A percentile compares a stretch with the other conserved stretches of the same genome.
phyloP scores from a whole-genome alignment of 2,329 filamentous ascomycete genomes.

The Colletotrichum echinochloae region DNA sequence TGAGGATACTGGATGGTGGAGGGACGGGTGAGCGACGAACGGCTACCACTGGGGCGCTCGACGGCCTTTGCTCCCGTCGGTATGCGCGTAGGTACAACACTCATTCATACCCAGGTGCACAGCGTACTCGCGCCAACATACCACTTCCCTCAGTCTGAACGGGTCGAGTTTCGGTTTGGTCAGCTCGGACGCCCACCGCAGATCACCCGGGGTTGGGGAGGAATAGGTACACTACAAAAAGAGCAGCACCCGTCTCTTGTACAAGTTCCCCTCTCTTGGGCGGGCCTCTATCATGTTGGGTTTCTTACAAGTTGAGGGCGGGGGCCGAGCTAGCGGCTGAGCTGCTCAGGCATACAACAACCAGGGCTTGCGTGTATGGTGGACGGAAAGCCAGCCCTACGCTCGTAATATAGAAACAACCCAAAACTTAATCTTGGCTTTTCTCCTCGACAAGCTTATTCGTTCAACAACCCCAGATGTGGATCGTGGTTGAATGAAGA shows the following conservation, averaged over 20 bases:
- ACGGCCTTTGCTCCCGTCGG: background rate
- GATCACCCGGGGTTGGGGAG: background rate
- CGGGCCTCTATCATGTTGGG: background rate
- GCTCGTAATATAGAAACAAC: background rate
- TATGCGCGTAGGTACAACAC: background rate
- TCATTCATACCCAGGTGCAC: background rate
- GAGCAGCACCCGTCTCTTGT: background rate
- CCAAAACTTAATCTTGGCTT: background rate
- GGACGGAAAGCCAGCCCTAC: constrained; percentile 1
- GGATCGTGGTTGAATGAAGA: background rate
- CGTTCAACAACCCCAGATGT: background rate
- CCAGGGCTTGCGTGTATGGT: background rate
- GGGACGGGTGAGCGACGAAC: constrained; percentile 25
- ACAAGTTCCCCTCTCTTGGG: background rate
- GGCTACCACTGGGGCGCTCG: background rate
- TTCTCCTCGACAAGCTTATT: background rate
- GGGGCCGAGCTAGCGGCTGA: background rate
- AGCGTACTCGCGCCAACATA: background rate
- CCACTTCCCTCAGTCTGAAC: background rate
- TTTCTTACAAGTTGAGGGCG: background rate
- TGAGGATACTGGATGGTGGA: constrained; percentile 37
- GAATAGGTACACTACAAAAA: background rate
- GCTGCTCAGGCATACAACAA: background rate
- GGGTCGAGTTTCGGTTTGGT: no score
- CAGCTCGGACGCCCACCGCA: background rate